phyloP scores from a whole-genome alignment of 805 yeast genomes.

The Candida quercuum region DNA sequence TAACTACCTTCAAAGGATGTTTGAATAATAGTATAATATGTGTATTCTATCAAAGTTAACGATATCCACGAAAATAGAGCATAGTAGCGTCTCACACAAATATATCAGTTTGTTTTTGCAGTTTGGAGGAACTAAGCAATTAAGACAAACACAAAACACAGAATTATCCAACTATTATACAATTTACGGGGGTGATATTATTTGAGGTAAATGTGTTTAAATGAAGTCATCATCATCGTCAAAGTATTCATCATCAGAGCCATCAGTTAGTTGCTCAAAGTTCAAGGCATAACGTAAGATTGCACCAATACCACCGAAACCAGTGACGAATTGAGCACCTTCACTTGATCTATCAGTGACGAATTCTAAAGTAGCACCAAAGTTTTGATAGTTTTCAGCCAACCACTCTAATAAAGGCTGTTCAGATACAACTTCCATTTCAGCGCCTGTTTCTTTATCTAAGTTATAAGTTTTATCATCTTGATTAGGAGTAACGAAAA shows the following conservation, averaged over 20 bases:
- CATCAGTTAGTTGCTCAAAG: slow-evolving; percentile 91
- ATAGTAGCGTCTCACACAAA: too few relatives aligned
- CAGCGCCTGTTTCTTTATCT: slow-evolving; percentile 38
- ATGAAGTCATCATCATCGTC: slow-evolving; percentile 42
- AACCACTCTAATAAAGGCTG: slow-evolving; percentile 59
- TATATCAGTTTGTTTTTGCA: too few relatives aligned
- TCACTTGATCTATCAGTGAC: slow-evolving; percentile 95
- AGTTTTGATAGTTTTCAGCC: slow-evolving; percentile 91
- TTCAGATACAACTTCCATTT: slow-evolving; percentile 1
- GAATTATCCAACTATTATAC: background rate
- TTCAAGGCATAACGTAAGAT: slow-evolving; percentile 92
- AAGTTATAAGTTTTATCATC: slow-evolving; percentile 70
- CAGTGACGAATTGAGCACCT: slow-evolving; percentile 97
- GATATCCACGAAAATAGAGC: too few relatives aligned
- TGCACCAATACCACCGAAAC: slow-evolving; percentile 99
- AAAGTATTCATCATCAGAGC: slow-evolving; percentile 85
- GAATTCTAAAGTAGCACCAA: slow-evolving; percentile 93
- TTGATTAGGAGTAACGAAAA: slow-evolving; percentile 65
- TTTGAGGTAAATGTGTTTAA: slow-evolving; percentile 5
- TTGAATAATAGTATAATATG: too few relatives aligned
- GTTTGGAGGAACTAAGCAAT: too few relatives aligned
- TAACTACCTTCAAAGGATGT: too few relatives aligned
- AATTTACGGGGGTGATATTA: background rate
- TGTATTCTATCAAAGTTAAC: too few relatives aligned
- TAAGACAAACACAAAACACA: too few relatives aligned